Evolutionary conservation across 805 yeast species (phyloP).

Genomic region (Starmera dryadoides): DNA sequence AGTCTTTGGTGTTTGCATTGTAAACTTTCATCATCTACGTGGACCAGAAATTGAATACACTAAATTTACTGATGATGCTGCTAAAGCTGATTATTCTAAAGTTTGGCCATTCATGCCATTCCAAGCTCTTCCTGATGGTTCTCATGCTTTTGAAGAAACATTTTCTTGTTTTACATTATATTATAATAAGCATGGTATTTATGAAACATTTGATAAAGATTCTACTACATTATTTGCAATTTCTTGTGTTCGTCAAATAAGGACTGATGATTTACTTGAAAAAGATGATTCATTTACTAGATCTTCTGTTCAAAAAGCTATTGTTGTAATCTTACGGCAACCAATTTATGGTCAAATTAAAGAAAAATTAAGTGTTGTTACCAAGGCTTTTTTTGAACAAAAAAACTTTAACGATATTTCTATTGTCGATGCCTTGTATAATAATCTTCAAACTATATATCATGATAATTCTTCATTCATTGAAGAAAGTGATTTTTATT

Average conservation of each 20-base stretch:
- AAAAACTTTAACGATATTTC: constrained; percentile 64
- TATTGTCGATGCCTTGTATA: constrained; percentile 63
- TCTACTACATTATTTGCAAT: constrained; percentile 85
- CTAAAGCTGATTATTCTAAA: constrained; percentile 25
- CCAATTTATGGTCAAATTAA: constrained; percentile 86
- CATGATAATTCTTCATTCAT: constrained; percentile 14
- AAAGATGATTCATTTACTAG: constrained; percentile 65
- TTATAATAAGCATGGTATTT: constrained; percentile 46
- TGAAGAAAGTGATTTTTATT: constrained; percentile 53
- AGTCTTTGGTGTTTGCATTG: constrained; percentile 80
- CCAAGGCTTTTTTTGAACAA: constrained; percentile 80
- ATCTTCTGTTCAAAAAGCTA: constrained; percentile 84
- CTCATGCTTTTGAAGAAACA: constrained; percentile 89
- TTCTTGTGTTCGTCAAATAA: constrained; percentile 83
- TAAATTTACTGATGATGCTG: constrained; percentile 42
- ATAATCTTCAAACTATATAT: constrained; percentile 47
- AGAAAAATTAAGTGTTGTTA: constrained; percentile 85
- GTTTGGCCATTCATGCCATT: constrained; percentile 88
- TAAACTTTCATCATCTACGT: constrained; percentile 85
- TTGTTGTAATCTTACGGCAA: constrained; percentile 77
- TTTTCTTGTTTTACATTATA: constrained; percentile 83
- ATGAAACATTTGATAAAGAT: constrained; percentile 30
- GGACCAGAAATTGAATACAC: constrained; percentile 97
- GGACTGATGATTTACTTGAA: constrained; percentile 49
- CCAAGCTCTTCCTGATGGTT: constrained; percentile 94